phyloP scores from a whole-genome alignment of 768 basidiomycete genomes.

The Paxillus ammoniavirescens region DNA sequence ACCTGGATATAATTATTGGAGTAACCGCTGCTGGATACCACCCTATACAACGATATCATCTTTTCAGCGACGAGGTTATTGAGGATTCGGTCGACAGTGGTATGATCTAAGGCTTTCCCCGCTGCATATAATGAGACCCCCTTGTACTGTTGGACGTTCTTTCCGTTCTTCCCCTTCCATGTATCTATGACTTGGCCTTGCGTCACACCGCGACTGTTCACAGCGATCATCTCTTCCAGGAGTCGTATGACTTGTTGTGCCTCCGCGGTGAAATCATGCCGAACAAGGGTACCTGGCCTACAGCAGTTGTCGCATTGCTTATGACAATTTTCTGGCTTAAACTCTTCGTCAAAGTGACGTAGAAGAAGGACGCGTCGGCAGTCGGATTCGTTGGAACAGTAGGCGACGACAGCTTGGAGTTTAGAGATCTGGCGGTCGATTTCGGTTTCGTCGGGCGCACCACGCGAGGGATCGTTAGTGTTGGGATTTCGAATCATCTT shows the following conservation, averaged over 20 bases:
- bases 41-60: constrained; percentile 46
- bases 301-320: constrained; percentile 84
- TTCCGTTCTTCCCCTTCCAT: constrained; percentile 60
- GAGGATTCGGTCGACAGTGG: constrained; percentile 66
- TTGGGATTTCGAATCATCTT: constrained; percentile 61
- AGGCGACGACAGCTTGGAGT: constrained; percentile 69
- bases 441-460: constrained; percentile 41
- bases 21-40: constrained; percentile 48
- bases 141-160: constrained; percentile 42
- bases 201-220: constrained; percentile 54
- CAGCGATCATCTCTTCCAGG: constrained; percentile 43
- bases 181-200: constrained; percentile 56
- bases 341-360: constrained; percentile 83
- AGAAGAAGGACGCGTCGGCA: constrained; percentile 90
- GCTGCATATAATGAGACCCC: constrained; percentile 54
- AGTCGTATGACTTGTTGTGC: constrained; percentile 59
- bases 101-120: constrained; percentile 46
- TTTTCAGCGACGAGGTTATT: constrained; percentile 51
- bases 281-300: constrained; percentile 41
- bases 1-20: constrained; percentile 56
- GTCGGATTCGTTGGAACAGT: constrained; percentile 75
- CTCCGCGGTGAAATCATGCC: constrained; percentile 58
- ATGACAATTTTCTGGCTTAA: constrained; percentile 64
- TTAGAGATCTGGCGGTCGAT: constrained; percentile 66
- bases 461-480: constrained; percentile 33